Base-by-base conservation (phyloP, 2,329 filamentous ascomycete species). In the Emericellopsis atlantica region DNA sequence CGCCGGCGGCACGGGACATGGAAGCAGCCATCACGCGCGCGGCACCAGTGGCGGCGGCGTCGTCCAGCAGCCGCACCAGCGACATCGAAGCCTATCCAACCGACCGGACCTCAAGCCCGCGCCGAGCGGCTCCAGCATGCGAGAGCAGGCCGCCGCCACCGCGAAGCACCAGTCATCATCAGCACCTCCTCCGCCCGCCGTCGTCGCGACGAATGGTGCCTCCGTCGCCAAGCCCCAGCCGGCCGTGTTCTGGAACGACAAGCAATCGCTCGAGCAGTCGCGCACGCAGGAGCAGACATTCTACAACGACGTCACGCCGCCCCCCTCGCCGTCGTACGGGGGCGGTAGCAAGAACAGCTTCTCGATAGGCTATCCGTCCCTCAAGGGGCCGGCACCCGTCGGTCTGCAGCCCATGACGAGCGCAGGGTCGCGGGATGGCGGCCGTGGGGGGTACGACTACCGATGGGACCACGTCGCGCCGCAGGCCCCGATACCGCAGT, bases 251-350 rank as follows among this genome's bases (percentile, higher is more conserved):
- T 40, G 37, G 37, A 40, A 24, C 37, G 37, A 40, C 29, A 40
- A 40, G 37, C 29, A 40, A 26, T 40, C 39, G 12, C 22, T 35
- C 10, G 29, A 39, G 14, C 41, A 42, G 37, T 9, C 15, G 40
- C 29, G 34, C 22, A 2, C 21, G 36, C 14, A 29, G 23, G 51
- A 55, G 21, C 61, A 54, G 44, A 66, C 62, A 0, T 66, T 66
- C 32, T 64, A 61, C 48, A 58, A 61, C 15, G 62, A 65, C 40
- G 49, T 48, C 11, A 62, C 62, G n/a, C 61, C 61, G 11, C 52
- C 60, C 11, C 59, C 56, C 2, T 46, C 42, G 29, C 51, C 46
- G 10, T 41, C 46, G 39, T 41, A 34, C 39, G 35, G 14, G 43
- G 31, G 39, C 12, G 12, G 31, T 15, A 32, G 26, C 39, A 40